Base-by-base conservation (phyloP, 2,329 filamentous ascomycete species). In the Cordyceps militaris region DNA sequence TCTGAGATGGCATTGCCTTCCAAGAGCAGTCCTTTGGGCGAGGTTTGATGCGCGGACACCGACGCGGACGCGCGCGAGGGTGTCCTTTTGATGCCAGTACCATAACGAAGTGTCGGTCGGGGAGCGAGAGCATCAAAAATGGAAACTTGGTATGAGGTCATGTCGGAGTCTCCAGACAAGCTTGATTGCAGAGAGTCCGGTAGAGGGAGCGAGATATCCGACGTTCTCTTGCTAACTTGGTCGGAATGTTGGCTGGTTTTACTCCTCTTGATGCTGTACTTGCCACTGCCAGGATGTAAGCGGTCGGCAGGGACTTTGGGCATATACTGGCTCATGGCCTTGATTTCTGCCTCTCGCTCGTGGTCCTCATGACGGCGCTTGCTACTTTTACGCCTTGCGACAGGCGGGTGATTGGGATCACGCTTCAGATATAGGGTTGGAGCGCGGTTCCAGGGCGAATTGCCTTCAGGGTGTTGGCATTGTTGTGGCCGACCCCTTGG, bases 331-430 rank as follows among this genome's bases (percentile, higher is more conserved):
- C 84, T 88, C 88, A 97, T 89, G 56, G 89, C 85, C 68, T 86
- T 89, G 67, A 97, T 91, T 72, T 96, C 91, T 61, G 89, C 89
- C 72, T 96, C 92, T 58, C 93, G 82, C 59, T 87, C 80, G 67
- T 84, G 83, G 61, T 95, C 89, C 61, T 87, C 80, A 64, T 87
- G 86, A 66, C 86, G 85, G 65, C 87, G 83, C 73, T 89, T 95
- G 75, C 84, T 91, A 42, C 88, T 88, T 67, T 85, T 90, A 61
- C 86, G 85, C 59, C 85, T 82, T 53, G 82, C 73, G 28, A 87
- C 73, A 24, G 76, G 75, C 52, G 50, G 50, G 8, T 53, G 50
- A 2, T 85, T 82, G 62, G 80, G 78, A 58, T 79, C 78, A 64
- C 82, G 81, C 69, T 86, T 89, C 64, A 77, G 79, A 73, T 84